phyloP scores from a whole-genome alignment of 176 grass and related monocot species.

The Oryza glaberrima region DNA sequence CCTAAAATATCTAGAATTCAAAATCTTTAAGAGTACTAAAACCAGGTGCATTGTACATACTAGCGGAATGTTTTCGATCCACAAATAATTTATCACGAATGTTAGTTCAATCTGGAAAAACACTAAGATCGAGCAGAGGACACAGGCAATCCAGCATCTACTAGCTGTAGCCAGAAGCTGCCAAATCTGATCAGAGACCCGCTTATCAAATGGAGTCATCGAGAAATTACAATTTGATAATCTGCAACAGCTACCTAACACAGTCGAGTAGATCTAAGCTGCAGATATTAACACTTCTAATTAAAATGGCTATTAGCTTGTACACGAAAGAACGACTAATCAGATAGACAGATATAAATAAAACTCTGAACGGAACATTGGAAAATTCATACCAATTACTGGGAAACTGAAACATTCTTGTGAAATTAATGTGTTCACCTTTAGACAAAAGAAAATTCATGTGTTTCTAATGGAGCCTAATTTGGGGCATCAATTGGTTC shows the following conservation, averaged over 20 bases:
- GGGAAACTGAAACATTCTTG: too few relatives aligned
- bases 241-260: background rate
- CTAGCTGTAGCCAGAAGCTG: constrained; percentile 17
- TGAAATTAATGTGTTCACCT: too few relatives aligned
- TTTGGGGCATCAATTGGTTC: too few relatives aligned
- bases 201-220: background rate
- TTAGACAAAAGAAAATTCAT: too few relatives aligned
- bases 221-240: constrained; percentile 28
- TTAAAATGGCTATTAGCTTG: too few relatives aligned
- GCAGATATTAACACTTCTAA: too few relatives aligned
- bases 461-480: too few relatives aligned
- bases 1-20: background rate
- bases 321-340: too few relatives aligned
- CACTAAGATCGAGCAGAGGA: background rate
- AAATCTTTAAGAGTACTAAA: background rate
- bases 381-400: too few relatives aligned
- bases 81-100: background rate
- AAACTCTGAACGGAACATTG: too few relatives aligned
- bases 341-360: too few relatives aligned
- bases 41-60: background rate
- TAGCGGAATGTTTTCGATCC: background rate
- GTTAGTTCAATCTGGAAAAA: constrained; percentile 3
- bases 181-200: constrained; percentile 29
- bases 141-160: constrained; percentile 8
- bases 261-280: background rate